A percentile compares a stretch with the other conserved stretches of the same genome.
Evolutionary conservation across 805 yeast species (phyloP).

Genomic region (Saccharomycopsis sp.): DNA sequence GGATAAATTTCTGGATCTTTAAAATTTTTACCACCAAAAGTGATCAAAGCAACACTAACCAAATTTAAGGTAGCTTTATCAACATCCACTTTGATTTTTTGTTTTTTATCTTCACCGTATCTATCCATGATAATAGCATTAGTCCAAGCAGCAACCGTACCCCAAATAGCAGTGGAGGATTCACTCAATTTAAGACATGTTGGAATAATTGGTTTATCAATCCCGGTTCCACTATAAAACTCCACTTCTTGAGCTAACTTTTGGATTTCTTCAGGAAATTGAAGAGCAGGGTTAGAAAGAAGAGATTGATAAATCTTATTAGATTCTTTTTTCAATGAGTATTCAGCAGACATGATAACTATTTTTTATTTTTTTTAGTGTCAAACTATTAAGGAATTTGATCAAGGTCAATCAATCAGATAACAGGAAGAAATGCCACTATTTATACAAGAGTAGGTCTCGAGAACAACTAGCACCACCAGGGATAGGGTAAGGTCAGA

Average conservation of each 20-base stretch:
- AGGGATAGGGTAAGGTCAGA: no score
- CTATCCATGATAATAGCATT: slow-evolving; percentile 19
- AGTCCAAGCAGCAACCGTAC: slow-evolving; percentile 21
- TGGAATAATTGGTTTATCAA: slow-evolving; percentile 20
- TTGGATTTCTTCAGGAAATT: slow-evolving; percentile 16
- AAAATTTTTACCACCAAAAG: slow-evolving; percentile 26
- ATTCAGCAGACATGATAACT: not conserved
- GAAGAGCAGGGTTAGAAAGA: slow-evolving; percentile 5
- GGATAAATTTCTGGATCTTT: slow-evolving; percentile 15
- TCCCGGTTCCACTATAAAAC: slow-evolving; percentile 11
- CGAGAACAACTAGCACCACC: no score
- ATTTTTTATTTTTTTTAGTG: no score
- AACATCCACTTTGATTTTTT: slow-evolving; percentile 10
- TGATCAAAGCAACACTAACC: slow-evolving; percentile 19
- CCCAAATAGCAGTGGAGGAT: slow-evolving; percentile 23
- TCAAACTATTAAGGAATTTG: no score
- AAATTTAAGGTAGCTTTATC: slow-evolving; percentile 12
- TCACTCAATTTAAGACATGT: slow-evolving; percentile 24
- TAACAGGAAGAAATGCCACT: no score
- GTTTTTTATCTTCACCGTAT: slow-evolving; percentile 16
- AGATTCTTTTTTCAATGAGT: slow-evolving; percentile 14
- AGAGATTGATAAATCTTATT: slow-evolving; percentile 14
- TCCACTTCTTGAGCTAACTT: slow-evolving; percentile 11
- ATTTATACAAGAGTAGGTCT: no score
- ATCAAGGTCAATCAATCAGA: no score